Evolutionary conservation across 176 grass and related monocot genomes (phyloP).

Genomic region (Carex littledalei): DNA sequence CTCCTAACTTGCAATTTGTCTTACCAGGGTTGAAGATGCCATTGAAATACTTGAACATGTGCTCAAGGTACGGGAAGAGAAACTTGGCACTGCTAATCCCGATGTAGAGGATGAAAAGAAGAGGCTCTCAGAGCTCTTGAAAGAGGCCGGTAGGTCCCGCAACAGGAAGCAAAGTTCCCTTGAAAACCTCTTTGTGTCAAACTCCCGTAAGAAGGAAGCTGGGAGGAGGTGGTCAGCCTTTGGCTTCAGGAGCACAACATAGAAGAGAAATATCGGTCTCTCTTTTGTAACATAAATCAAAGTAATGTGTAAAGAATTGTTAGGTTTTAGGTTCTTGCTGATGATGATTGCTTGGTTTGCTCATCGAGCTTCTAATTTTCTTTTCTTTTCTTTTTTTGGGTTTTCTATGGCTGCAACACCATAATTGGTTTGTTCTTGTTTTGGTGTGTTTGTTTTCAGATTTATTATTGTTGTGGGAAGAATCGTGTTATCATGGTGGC

Average conservation of each 20-base stretch:
- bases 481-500: neutral
- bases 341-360: constrained; percentile 52
- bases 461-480: neutral
- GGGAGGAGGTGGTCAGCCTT: constrained; percentile 88
- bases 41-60: constrained; percentile 91
- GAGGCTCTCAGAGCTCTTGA: constrained; percentile 66
- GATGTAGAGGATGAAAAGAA: constrained; percentile 96
- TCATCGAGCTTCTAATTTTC: constrained; percentile 38
- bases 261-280: neutral
- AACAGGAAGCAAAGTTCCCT: constrained; percentile 89
- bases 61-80: constrained; percentile 87
- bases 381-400: constrained; percentile 2
- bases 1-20: neutral
- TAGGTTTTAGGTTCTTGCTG: constrained; percentile 15
- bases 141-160: constrained; percentile 63
- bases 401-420: neutral
- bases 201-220: constrained; percentile 62
- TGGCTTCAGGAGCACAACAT: constrained; percentile 56
- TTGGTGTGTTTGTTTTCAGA: neutral
- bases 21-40: constrained; percentile 77
- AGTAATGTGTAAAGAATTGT: constrained; percentile 51
- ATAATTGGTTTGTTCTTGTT: constrained; percentile 21
- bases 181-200: constrained; percentile 56
- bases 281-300: constrained; percentile 52
- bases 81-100: constrained; percentile 87